phyloP scores from a whole-genome alignment of 352 stramenopile species.

The Phytopythium sindhum region DNA sequence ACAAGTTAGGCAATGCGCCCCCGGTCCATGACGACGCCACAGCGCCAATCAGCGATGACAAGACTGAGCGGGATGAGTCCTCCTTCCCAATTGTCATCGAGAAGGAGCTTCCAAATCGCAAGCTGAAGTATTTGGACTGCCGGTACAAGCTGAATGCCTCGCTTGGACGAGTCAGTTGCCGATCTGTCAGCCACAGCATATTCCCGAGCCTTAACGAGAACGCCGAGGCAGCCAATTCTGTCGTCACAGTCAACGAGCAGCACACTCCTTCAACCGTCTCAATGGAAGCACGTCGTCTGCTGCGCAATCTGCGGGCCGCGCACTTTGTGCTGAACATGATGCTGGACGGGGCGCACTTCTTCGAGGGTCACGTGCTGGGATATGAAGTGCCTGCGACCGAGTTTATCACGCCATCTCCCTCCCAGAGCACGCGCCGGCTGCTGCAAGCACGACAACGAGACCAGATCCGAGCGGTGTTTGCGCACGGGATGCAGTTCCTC shows the following conservation, averaged over 20 bases:
- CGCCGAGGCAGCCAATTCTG: neutral
- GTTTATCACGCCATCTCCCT: neutral
- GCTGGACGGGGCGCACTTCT: constrained; percentile 66
- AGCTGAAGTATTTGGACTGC: constrained; percentile 25
- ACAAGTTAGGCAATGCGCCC: neutral
- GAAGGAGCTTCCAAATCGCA: constrained; percentile 50
- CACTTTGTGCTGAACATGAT: constrained; percentile 68
- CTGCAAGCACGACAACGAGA: constrained; percentile 43
- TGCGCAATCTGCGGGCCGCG: constrained; percentile 54
- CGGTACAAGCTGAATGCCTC: constrained; percentile 31
- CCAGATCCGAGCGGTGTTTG: constrained; percentile 53
- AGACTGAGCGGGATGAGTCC: neutral
- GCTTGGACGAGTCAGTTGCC: constrained; percentile 43
- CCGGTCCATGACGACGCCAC: neutral
- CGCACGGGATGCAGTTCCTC: constrained; percentile 56
- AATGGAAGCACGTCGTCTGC: constrained; percentile 45
- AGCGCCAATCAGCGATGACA: neutral
- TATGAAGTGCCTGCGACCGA: constrained; percentile 7
- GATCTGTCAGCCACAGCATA: constrained; percentile 44
- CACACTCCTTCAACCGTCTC: neutral
- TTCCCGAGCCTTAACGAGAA: neutral
- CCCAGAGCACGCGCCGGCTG: constrained; percentile 7
- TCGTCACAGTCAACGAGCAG: neutral
- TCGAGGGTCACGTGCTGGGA: constrained; percentile 39
- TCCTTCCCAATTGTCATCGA: constrained; percentile 14